Evolutionary conservation across 2,329 filamentous ascomycete genomes (phyloP), one percentile per base, ranked within the genome.

Genomic region (Paecilomyces sp.): DNA sequence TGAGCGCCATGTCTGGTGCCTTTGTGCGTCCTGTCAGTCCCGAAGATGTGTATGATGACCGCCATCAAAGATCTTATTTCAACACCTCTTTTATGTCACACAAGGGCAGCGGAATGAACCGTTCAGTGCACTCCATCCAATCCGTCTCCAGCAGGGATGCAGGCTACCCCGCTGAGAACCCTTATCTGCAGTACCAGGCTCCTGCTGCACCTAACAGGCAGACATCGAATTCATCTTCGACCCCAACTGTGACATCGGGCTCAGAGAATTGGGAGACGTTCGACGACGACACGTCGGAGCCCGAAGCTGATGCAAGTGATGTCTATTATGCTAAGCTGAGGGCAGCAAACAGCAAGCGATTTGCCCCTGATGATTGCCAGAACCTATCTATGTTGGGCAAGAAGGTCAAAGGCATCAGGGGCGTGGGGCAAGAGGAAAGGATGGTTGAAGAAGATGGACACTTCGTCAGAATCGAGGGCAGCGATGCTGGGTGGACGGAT

Each of bases 211-310:
- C 73, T 25, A 81, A 78, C 62, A 81, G 91, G 55, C 90, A 93
- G 67, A 87, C 88, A 15, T 91, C 88, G 6, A 86, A 86, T 64
- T 88, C 88, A 0, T 92, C 90, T 2, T 78, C 79, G 2, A 76
- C 79, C 24, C 78, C 78, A n/a, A 91, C 89, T 1, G 82, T 82
- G 24, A 82, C 89, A 28, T 91, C 90, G 4, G 91, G 90, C 1
- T 96, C 91, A 3, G 93, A 97, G 76, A 97, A 97, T 73, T 97
- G 93, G 93, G 93, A 97, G 75, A 96, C 92, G 9, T 97, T 94
- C 68, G 92, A 94, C 67, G 91, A 96, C 72, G 86, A 83, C 65
- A 47, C 41, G 15, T 91, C 88, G 0, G 89, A 91, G 67, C 81
- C 83, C 0, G 90, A 93, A 70, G 79, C 80, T 25, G 92, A 96